Conservation (phyloP, 805 yeast genomes). For the Yarrowia porcina region DNA sequence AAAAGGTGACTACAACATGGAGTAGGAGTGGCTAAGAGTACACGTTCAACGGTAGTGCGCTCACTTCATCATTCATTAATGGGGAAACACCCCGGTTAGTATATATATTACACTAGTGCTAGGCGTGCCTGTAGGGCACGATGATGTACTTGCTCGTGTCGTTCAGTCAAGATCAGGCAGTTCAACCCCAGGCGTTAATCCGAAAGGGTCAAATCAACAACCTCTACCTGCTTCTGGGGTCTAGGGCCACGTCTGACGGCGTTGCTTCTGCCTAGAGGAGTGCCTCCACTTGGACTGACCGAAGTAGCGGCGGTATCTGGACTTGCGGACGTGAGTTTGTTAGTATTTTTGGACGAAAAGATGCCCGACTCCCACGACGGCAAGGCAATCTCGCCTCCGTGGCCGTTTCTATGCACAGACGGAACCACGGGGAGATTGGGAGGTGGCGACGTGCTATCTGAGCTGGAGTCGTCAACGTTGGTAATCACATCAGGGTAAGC, state of each 20-base stretch:
- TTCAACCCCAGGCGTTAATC: background rate
- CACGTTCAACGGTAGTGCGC: no score
- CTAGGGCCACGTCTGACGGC: background rate
- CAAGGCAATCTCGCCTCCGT: background rate
- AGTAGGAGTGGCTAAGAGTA: no score
- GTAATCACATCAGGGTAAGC: conserved; percentile 12
- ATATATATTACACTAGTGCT: conserved; percentile 1
- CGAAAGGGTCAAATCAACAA: background rate
- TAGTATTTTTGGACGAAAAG: background rate
- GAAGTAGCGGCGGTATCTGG: conserved; percentile 19
- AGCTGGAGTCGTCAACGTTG: conserved; percentile 3
- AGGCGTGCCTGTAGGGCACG: background rate
- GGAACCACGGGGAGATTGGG: conserved; percentile 1
- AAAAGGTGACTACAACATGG: no score
- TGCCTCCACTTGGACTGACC: background rate
- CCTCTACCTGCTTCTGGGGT: conserved; percentile 5
- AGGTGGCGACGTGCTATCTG: background rate
- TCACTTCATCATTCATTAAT: background rate
- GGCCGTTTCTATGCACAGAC: no score
- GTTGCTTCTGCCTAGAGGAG: conserved; percentile 7
- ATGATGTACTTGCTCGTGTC: no score
- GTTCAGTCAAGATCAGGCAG: no score
- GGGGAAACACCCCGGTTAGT: conserved; percentile 14
- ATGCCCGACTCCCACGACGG: conserved; percentile 22
- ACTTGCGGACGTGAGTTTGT: conserved; percentile 1